Evolutionary conservation across 306 rosid species (phyloP).

Genomic region (Erythrophleum fordii): DNA sequence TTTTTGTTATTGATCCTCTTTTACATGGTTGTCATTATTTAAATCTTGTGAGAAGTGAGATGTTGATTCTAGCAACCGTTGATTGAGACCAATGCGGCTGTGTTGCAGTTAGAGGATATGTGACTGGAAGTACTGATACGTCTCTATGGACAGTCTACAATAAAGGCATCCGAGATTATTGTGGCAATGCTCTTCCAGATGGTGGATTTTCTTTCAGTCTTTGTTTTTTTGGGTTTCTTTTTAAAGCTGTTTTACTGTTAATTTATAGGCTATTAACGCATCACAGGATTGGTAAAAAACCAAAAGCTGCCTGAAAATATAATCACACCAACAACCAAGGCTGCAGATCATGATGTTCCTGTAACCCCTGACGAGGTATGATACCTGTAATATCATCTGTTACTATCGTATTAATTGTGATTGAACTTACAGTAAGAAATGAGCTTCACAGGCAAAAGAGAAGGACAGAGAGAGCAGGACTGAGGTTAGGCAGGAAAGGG

Average conservation of each 20-base stretch:
- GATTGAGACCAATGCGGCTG: slow-evolving; percentile 32
- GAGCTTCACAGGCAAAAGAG: not conserved
- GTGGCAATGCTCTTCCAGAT: slow-evolving; percentile 85
- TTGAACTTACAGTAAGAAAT: slow-evolving; percentile 9
- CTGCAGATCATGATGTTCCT: slow-evolving; percentile 90
- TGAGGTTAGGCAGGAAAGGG: slow-evolving; percentile 1
- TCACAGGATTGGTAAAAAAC: slow-evolving; percentile 80
- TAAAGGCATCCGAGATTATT: slow-evolving; percentile 76
- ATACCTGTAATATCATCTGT: slow-evolving; percentile 20
- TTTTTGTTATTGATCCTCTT: slow-evolving; percentile 20
- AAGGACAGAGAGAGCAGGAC: slow-evolving; percentile 17
- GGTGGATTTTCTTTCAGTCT: slow-evolving; percentile 48
- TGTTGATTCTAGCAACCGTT: slow-evolving; percentile 15
- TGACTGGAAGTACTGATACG: slow-evolving; percentile 98
- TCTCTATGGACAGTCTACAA: slow-evolving; percentile 94
- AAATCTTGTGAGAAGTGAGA: slow-evolving; percentile 2
- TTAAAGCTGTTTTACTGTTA: not conserved
- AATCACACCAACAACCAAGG: slow-evolving; percentile 96
- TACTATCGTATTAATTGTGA: slow-evolving; percentile 9
- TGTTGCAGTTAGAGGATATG: slow-evolving; percentile 83
- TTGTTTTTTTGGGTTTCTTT: slow-evolving; percentile 3
- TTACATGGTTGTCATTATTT: slow-evolving; percentile 5
- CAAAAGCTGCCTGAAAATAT: slow-evolving; percentile 78
- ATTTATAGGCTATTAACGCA: slow-evolving; percentile 32
- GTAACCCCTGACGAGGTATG: slow-evolving; percentile 88